Evolutionary conservation across 1,284 basidiomycete genomes (phyloP).

Genomic region (Ustilago cynodontis): DNA sequence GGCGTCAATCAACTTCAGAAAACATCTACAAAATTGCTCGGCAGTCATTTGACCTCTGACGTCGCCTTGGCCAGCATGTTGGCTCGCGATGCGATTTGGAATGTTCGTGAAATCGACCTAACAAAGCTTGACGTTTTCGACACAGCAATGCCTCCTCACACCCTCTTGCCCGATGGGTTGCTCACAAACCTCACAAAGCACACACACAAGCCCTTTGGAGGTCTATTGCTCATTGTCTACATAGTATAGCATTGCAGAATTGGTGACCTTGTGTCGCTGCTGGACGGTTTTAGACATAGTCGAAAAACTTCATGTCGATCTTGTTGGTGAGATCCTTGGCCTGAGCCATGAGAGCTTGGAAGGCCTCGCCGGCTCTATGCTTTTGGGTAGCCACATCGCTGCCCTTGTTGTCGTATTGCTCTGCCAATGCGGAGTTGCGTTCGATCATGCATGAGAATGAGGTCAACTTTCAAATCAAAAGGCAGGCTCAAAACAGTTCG

Average conservation of each 20-base stretch:
- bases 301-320: slow-evolving; percentile 50
- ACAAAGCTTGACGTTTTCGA: too few species aligned
- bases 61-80: not conserved
- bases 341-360: slow-evolving; percentile 46
- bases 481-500: too few species aligned
- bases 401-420: slow-evolving; percentile 56
- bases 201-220: not conserved
- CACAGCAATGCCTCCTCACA: too few species aligned
- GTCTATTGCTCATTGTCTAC: too few species aligned
- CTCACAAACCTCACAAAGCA: slow-evolving; percentile 1
- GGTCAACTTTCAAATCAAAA: too few species aligned
- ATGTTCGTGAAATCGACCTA: not conserved
- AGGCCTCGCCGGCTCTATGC: slow-evolving; percentile 38
- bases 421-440: too few species aligned
- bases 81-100: not conserved
- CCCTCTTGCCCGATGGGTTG: too few species aligned
- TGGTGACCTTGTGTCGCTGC: not conserved
- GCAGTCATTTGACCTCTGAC: slow-evolving; percentile 12
- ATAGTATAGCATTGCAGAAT: not conserved
- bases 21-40: slow-evolving; percentile 15
- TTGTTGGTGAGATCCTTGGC: slow-evolving; percentile 40
- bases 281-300: slow-evolving; percentile 17
- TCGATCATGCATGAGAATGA: too few species aligned
- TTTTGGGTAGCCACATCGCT: slow-evolving; percentile 31
- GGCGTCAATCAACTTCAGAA: not conserved